Conservation (phyloP, 192 early-diverging fungal genomes). For the Lunasporangiospora selenospora region DNA sequence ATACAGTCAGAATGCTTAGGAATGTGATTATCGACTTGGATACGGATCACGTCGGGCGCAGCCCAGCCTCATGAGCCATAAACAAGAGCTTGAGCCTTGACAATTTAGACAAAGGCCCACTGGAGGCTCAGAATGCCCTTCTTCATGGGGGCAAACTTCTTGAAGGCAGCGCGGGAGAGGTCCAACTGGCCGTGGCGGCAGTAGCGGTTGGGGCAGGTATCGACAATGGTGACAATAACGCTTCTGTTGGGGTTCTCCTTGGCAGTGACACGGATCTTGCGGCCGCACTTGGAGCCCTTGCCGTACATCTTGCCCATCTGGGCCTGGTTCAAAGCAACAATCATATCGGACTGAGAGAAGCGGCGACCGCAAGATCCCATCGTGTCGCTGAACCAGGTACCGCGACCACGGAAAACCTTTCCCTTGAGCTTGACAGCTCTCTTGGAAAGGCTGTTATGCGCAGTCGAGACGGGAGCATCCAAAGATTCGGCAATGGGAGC, state of each 20-base stretch:
- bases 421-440: no score
- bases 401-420: conserved; percentile 23
- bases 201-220: conserved; percentile 36
- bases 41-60: neutral
- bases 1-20: neutral
- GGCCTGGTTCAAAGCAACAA: conserved; percentile 35
- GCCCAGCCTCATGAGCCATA: neutral
- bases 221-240: conserved; percentile 23
- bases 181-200: conserved; percentile 33
- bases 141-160: conserved; percentile 20
- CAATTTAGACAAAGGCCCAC: conserved; percentile 33
- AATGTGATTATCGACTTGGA: neutral
- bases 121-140: conserved; percentile 37
- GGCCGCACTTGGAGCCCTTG: conserved; percentile 33
- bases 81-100: neutral
- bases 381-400: conserved; percentile 46
- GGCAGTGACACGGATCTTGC: conserved; percentile 25
- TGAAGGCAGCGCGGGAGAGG: conserved; percentile 33
- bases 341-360: conserved; percentile 40
- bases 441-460: no score
- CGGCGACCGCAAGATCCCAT: conserved; percentile 26
- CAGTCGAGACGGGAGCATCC: no score
- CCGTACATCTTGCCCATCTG: conserved; percentile 37
- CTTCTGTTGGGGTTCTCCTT: conserved; percentile 16
- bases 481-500: neutral